phyloP scores from a whole-genome alignment of 306 rosid species.

The Luffa acutangula region DNA sequence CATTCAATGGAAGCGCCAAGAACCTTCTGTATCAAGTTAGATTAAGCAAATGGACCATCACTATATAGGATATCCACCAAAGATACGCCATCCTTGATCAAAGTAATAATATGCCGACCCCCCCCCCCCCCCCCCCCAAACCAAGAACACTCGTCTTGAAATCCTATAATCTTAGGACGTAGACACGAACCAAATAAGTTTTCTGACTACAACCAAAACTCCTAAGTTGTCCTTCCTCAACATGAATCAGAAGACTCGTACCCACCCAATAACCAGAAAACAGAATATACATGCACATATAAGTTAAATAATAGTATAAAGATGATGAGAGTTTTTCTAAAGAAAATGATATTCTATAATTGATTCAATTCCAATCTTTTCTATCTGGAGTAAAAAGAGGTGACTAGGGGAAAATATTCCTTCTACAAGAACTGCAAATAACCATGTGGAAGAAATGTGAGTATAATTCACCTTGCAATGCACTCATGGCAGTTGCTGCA shows the following conservation, averaged over 20 bases:
- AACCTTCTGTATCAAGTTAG: background rate
- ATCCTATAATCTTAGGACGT: background rate
- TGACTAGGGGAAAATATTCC: slow-evolving; percentile 2
- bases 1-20: background rate
- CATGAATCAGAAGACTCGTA: background rate
- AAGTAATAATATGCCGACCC: background rate
- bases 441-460: background rate
- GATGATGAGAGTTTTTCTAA: background rate
- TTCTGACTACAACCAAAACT: background rate
- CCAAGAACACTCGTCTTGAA: background rate
- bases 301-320: background rate
- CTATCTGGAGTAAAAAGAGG: background rate
- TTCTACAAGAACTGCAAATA: background rate
- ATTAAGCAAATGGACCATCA: no score
- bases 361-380: background rate
- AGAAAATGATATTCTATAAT: background rate
- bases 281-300: background rate
- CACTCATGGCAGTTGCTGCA: slow-evolving; percentile 89
- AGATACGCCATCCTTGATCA: background rate
- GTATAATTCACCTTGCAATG: slow-evolving; percentile 60
- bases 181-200: background rate
- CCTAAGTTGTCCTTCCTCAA: background rate
- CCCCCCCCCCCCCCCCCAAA: no score
- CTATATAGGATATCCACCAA: no score
- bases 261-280: background rate